These are phyloP conservation scores for Omphalotus guepiniiformis DNA, from an alignment of 768 basidiomycete species.

Conservation along the genomic window DNA sequence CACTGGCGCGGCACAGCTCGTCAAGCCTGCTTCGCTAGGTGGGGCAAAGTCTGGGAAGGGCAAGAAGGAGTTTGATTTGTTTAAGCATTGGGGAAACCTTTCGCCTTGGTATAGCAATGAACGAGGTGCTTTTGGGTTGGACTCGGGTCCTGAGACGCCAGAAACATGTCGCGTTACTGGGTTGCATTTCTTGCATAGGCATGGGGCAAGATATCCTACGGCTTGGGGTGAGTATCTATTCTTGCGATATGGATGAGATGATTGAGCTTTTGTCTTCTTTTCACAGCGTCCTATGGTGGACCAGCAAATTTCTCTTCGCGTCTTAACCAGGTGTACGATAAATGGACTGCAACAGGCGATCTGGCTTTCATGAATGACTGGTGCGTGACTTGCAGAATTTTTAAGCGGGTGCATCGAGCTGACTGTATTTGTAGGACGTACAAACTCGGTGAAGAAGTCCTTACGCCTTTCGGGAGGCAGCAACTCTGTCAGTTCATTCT, in stretches of 20 bases:
- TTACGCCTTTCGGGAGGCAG: constrained; percentile 88
- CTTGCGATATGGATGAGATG: not conserved
- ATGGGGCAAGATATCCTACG: constrained; percentile 75
- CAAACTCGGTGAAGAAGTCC: constrained; percentile 84
- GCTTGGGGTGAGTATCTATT: constrained; percentile 45
- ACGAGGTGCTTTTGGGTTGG: constrained; percentile 61
- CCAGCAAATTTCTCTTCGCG: constrained; percentile 54
- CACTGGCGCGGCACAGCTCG: constrained; percentile 60
- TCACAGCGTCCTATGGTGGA: constrained; percentile 55
- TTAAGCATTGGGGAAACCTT: constrained; percentile 80
- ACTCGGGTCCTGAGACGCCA: constrained; percentile 68
- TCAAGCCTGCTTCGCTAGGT: constrained; percentile 41
- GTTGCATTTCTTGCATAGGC: constrained; percentile 75
- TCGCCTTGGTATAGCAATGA: constrained; percentile 83
- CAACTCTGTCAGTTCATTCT: constrained; percentile 60
- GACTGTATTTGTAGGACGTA: constrained; percentile 59
- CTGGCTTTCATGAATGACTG: constrained; percentile 80
- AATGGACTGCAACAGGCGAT: constrained; percentile 63
- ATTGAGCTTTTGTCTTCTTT: not conserved
- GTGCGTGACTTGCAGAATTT: constrained; percentile 34
- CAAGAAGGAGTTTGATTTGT: constrained; percentile 52
- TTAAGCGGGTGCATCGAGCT: not conserved
- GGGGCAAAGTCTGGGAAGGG: constrained; percentile 16
- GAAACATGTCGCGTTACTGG: constrained; percentile 68
- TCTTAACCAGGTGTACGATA: constrained; percentile 47